These are phyloP conservation scores for Chalaropsis ovoidea DNA, from an alignment of 2,329 filamentous ascomycete genomes.

Conservation along the genomic window DNA sequence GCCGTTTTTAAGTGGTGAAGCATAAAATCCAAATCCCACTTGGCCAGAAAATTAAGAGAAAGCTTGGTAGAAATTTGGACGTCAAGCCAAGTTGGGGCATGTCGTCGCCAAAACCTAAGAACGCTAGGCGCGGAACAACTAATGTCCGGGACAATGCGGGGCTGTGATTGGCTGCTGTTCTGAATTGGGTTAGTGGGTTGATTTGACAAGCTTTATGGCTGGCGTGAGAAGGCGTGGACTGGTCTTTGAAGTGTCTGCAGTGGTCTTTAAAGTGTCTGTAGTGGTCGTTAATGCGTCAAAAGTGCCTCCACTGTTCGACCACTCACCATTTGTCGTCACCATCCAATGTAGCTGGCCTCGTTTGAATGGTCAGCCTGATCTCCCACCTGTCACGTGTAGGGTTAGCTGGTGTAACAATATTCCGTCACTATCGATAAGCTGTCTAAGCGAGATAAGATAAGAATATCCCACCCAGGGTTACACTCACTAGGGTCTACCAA, in stretches of 20 bases:
- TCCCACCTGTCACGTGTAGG: background rate
- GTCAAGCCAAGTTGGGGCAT: constrained; percentile 30
- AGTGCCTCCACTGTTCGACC: too few species aligned
- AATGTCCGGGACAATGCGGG: constrained; percentile 28
- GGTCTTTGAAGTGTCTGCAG: too few species aligned
- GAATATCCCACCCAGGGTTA: background rate
- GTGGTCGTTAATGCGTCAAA: too few species aligned
- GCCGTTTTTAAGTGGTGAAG: constrained; percentile 4
- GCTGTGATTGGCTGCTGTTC: background rate
- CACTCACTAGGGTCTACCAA: background rate
- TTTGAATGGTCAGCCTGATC: too few species aligned
- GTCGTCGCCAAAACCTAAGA: constrained; percentile 32
- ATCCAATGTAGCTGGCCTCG: too few species aligned
- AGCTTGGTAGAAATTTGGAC: constrained; percentile 4
- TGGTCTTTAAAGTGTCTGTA: too few species aligned
- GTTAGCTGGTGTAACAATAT: background rate
- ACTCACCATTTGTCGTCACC: too few species aligned
- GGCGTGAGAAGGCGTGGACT: too few species aligned
- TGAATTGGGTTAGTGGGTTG: background rate
- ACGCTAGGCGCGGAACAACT: constrained; percentile 31
- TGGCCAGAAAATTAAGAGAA: background rate
- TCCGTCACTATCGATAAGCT: background rate
- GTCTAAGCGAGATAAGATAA: constrained; percentile 5
- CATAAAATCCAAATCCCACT: background rate
- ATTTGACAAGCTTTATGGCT: too few species aligned